Evolutionary conservation across 345 rosid genomes (phyloP).

Genomic region (Psidium guajava): DNA sequence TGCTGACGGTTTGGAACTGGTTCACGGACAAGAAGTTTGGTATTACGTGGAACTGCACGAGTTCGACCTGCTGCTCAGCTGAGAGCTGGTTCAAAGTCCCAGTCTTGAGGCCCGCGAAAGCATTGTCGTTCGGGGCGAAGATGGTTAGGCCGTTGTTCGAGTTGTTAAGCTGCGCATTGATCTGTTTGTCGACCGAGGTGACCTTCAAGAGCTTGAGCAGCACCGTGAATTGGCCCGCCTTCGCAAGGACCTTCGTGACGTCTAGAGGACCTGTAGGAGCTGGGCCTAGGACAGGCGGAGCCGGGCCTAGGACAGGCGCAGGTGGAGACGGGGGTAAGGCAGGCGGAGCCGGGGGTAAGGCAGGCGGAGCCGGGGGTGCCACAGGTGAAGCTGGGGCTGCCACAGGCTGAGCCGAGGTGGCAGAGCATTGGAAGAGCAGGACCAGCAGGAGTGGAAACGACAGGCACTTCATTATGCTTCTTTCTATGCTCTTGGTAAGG

Average conservation of each 20-base stretch:
- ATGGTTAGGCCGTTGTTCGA: conserved; percentile 28
- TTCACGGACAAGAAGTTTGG: conserved; percentile 15
- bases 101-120: conserved; percentile 18
- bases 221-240: conserved; percentile 24
- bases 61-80: conserved; percentile 17
- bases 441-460: conserved; percentile 4
- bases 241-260: conserved; percentile 21
- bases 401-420: neutral
- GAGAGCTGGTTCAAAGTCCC: conserved; percentile 27
- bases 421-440: conserved; percentile 8
- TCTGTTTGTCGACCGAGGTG: conserved; percentile 13
- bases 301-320: neutral
- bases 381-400: too few species aligned
- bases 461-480: neutral
- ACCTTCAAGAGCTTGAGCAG: conserved; percentile 19
- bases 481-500: neutral
- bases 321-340: neutral
- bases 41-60: conserved; percentile 28
- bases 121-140: conserved; percentile 21
- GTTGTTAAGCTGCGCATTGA: conserved; percentile 25
- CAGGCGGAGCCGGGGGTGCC: too few species aligned
- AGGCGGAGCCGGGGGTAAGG: neutral
- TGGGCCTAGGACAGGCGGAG: conserved; percentile 17
- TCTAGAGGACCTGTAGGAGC: conserved; percentile 23
- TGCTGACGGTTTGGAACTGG: conserved; percentile 34